Conservation (phyloP, 768 basidiomycete species). For the Boletus patriciae region DNA sequence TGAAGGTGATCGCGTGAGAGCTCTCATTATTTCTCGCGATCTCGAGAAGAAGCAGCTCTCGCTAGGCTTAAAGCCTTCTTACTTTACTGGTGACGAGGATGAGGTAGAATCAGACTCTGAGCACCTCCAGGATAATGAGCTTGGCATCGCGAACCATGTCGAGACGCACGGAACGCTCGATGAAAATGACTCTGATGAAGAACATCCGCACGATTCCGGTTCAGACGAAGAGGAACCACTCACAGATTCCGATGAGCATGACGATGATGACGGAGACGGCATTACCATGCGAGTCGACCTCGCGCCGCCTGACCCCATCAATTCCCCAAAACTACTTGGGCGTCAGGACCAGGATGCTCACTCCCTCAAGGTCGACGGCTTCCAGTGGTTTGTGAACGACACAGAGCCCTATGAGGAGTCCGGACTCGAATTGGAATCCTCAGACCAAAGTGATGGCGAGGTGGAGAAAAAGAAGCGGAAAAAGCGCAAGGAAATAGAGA, state of each 20-base stretch:
- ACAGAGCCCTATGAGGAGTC: slow-evolving; percentile 40
- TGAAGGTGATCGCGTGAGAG: slow-evolving; percentile 85
- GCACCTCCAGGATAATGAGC: slow-evolving; percentile 22
- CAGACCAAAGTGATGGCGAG: slow-evolving; percentile 42
- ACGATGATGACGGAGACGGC: slow-evolving; percentile 20
- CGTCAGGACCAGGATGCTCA: slow-evolving; percentile 15
- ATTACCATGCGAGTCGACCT: slow-evolving; percentile 22
- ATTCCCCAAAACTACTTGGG: neutral
- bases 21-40: slow-evolving; percentile 70
- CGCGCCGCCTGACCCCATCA: neutral
- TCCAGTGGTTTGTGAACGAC: slow-evolving; percentile 63
- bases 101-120: slow-evolving; percentile 36
- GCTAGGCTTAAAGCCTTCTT: slow-evolving; percentile 82
- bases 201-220: neutral
- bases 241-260: slow-evolving; percentile 15
- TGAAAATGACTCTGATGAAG: slow-evolving; percentile 16
- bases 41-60: slow-evolving; percentile 79
- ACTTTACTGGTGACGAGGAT: slow-evolving; percentile 66
- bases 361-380: slow-evolving; percentile 60
- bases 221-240: slow-evolving; percentile 24
- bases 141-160: slow-evolving; percentile 34
- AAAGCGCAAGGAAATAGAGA: slow-evolving; percentile 69
- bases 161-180: slow-evolving; percentile 26
- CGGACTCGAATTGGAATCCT: slow-evolving; percentile 36
- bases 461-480: slow-evolving; percentile 61